Evolutionary conservation across 352 stramenopile genomes (phyloP), one percentile per base, ranked within the genome.

Genomic region (Phytophthora fragariaefolia): DNA sequence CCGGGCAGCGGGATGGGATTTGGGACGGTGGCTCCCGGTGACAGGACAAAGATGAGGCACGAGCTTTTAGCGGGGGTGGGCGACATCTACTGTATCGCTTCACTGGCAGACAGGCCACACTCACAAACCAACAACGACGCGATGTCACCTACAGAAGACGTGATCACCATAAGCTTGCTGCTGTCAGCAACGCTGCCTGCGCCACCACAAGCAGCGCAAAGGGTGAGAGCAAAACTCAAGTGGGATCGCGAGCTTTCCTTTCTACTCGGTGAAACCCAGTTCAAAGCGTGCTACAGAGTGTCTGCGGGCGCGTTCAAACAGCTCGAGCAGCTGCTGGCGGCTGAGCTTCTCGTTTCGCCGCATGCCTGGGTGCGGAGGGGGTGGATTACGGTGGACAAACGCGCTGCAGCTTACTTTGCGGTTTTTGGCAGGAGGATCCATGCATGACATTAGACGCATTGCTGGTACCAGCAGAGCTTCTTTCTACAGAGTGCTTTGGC

Each of bases 391-490:
- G 49, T 18, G 0, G 30, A 56, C 26, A 56, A 56, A n/a, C 17
- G 28, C 49, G 8, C 30, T 45, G 30, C 30, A 56, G 18, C 7
- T 56, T 6, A 61, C 40, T 17, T 24, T 52, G 12, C 18, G 42
- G n/a, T 52, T 53, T 23, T 10, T 61, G 8, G 54, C 54, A 8
- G 54, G 54, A 5, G 40, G 42, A 3, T 42, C 27, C 0, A 43
- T 46, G 17, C 54, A 61, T 20, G 42, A 61, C 20, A 32, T 61
- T 13, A 27, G 54, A 17, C 26, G 54, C 15, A 46, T 61, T 18
- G 49, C 54, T 5, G 42, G 54, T 5, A n/a, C 43, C 10, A 61
- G 54, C 42, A 61, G 43, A 26, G 17, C 54, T 8, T 61, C 54
- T 2, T 43, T 51, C 27, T 61, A 53, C 20, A 17, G 42, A 1